Evolutionary conservation across 2,329 filamentous ascomycete species (phyloP), one percentile per base, ranked within the genome.

Genomic region (Rhynchosporium secalis): DNA sequence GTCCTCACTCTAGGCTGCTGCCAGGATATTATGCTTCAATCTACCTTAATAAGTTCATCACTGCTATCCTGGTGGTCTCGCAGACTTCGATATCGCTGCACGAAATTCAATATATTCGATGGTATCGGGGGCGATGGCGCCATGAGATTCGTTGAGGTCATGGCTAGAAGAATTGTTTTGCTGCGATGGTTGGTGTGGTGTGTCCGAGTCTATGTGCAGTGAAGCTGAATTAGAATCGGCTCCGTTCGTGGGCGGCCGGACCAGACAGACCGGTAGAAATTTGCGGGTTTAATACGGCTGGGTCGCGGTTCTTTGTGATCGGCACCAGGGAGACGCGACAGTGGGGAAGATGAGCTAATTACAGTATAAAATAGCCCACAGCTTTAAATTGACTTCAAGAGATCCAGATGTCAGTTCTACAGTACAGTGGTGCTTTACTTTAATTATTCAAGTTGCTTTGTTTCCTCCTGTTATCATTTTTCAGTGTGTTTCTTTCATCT

Each of bases 11-110:
- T 36, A 13, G 28, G 43, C 13, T 15, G 15, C 12, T 41, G 20
- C 52, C 4, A 26, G 52, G 41, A n/a, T 28, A 56, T 55, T 69
- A 20, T 20, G 20, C 20, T 40, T 58, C 38, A 47, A 47, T 75
- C 47, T 70, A 81, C 82, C 76, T 80, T 79, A 61, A 84, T 78
- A 65, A 84, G 70, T 47, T 76, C 71, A 60, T 82, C 77, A 48
- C 73, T 78, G 13, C 70, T 73, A 43, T 79, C 76, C 55, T 76
- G 75, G 43, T 79, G 76, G 4, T 67, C 56, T 63, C 79, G 77
- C 51, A 83, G 73, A 43, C 72, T 68, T 51, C 78, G 76, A 68
- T 79, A 84, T 8, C 82, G 77, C 54, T 77, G 72, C 64, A 81
- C 71, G 67, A 84, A 83, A 52, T 79, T 77, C 72, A 78, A 20